Percentiles rank a stretch among this genome's conserved stretches.
These are phyloP conservation scores for Skeletonema grethae DNA, from an alignment of 108 stramenopile species.

Conservation along the genomic window DNA sequence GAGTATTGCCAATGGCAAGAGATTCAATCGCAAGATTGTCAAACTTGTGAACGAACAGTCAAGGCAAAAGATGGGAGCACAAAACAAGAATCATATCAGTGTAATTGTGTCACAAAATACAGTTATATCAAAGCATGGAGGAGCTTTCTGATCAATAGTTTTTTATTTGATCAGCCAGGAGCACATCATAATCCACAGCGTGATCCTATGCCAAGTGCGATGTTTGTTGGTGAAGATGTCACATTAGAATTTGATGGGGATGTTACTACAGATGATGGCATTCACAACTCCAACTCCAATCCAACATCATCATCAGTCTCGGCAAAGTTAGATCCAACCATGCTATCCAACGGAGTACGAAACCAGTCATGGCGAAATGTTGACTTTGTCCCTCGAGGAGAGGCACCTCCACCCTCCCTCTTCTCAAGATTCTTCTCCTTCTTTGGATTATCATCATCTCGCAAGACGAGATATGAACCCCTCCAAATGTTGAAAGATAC, in stretches of 20 bases:
- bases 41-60: slow-evolving; percentile 31
- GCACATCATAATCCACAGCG: slow-evolving; percentile 49
- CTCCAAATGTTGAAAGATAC: slow-evolving; percentile 25
- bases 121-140: slow-evolving; percentile 44
- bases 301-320: not conserved
- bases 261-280: not conserved
- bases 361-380: slow-evolving; percentile 29
- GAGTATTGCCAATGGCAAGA: slow-evolving; percentile 48
- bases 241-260: slow-evolving; percentile 11
- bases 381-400: slow-evolving; percentile 27
- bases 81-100: slow-evolving; percentile 30
- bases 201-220: slow-evolving; percentile 40
- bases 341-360: slow-evolving; percentile 27
- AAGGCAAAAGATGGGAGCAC: slow-evolving; percentile 34
- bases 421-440: slow-evolving; percentile 24
- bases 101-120: slow-evolving; percentile 39
- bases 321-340: slow-evolving; percentile 18
- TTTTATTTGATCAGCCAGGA: slow-evolving; percentile 46
- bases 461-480: slow-evolving; percentile 29
- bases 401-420: slow-evolving; percentile 26
- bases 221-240: slow-evolving; percentile 21
- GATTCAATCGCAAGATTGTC: slow-evolving; percentile 14
- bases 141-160: slow-evolving; percentile 14
- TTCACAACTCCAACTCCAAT: not conserved
- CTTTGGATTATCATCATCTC: not conserved